Conservation (phyloP, 139 green algal genomes). For the Spirogloea muscicola region DNA sequence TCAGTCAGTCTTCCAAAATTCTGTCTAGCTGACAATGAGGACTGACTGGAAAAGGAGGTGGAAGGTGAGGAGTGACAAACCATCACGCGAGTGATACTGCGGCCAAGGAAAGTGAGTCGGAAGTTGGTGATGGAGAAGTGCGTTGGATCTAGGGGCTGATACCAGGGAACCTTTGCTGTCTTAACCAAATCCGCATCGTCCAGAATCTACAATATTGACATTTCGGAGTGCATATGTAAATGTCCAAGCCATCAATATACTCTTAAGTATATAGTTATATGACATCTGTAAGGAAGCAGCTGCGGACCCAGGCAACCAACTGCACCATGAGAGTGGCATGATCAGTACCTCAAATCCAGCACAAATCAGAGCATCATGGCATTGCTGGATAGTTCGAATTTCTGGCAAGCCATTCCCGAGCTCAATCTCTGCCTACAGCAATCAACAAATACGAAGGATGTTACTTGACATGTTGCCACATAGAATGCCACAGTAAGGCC, state of each 20-base stretch:
- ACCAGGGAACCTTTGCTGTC: conserved; percentile 61
- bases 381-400: conserved; percentile 46
- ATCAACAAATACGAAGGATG: too few species aligned
- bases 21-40: too few species aligned
- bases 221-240: too few species aligned
- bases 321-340: too few species aligned
- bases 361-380: conserved; percentile 39
- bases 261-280: too few species aligned
- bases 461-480: too few species aligned
- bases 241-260: too few species aligned
- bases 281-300: too few species aligned
- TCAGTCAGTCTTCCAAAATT: too few species aligned
- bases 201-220: too few species aligned
- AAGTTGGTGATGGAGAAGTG: conserved; percentile 53
- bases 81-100: conserved; percentile 58
- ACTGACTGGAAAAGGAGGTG: not conserved
- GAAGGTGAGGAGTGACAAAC: conserved; percentile 6
- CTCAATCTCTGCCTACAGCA: conserved; percentile 54
- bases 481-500: not conserved
- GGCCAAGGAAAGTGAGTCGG: conserved; percentile 54
- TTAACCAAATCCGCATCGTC: conserved; percentile 57
- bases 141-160: conserved; percentile 50
- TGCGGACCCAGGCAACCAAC: too few species aligned
- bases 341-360: conserved; percentile 56
- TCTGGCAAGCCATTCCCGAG: conserved; percentile 58